A percentile compares a stretch with the other conserved stretches of the same genome.
These are phyloP conservation scores for Pythium phragmiticola DNA, from an alignment of 352 stramenopile species.

Conservation along the genomic window DNA sequence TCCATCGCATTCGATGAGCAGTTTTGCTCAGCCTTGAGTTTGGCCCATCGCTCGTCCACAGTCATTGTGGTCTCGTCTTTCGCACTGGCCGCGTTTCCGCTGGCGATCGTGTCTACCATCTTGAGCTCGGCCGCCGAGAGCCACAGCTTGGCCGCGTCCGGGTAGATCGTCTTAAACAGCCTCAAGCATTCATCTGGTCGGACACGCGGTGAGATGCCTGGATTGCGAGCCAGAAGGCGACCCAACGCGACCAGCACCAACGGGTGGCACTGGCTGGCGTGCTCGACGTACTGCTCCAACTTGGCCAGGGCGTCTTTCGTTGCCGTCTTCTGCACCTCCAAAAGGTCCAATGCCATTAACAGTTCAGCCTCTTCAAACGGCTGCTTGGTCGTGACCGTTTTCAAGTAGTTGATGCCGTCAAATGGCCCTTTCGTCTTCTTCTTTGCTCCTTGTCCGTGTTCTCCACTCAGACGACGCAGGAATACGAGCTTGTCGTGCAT, in stretches of 20 bases:
- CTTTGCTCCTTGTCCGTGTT: neutral
- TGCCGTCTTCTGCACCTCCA: slow-evolving; percentile 46
- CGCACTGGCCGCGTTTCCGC: neutral
- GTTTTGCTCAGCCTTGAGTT: slow-evolving; percentile 46
- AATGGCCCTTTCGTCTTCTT: slow-evolving; percentile 36
- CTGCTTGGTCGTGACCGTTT: slow-evolving; percentile 30
- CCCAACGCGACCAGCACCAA: slow-evolving; percentile 56
- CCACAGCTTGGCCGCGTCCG: slow-evolving; percentile 45
- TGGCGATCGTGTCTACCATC: neutral
- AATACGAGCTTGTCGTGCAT: slow-evolving; percentile 41
- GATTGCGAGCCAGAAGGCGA: slow-evolving; percentile 30
- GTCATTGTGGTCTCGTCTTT: slow-evolving; percentile 13
- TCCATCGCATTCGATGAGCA: slow-evolving; percentile 76
- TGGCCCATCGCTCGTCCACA: slow-evolving; percentile 57
- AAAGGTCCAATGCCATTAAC: slow-evolving; percentile 55
- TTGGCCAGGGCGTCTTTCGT: slow-evolving; percentile 26
- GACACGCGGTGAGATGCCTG: slow-evolving; percentile 8
- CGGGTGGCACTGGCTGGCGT: slow-evolving; percentile 37
- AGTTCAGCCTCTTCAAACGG: slow-evolving; percentile 42
- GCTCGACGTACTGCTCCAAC: slow-evolving; percentile 44
- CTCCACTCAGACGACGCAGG: slow-evolving; percentile 8
- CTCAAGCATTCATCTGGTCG: slow-evolving; percentile 37
- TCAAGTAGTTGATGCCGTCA: slow-evolving; percentile 52
- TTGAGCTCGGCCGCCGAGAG: slow-evolving; percentile 34
- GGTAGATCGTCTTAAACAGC: slow-evolving; percentile 55